Base-by-base conservation (phyloP, 2,329 filamentous ascomycete species). In the Pseudogymnoascus sp. region DNA sequence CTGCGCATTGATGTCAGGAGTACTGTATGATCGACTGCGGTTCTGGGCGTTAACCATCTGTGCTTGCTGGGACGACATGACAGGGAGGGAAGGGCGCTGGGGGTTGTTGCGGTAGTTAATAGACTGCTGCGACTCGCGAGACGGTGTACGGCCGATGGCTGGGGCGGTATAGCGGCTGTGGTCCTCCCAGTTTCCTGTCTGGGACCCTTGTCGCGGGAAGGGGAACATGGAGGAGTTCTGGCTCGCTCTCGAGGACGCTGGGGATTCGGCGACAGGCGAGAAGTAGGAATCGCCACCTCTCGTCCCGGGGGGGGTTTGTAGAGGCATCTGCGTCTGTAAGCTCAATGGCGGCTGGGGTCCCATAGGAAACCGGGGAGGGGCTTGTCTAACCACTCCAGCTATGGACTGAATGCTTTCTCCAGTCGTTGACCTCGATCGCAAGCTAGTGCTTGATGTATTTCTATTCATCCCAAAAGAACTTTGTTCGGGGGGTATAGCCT, bases 141-240 rank as follows among this genome's bases (percentile, higher is more conserved):
- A 93, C n/a, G 88, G 85, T 37, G 86, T 90, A 39, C 91, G 87
- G 49, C 89, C 87, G 81, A 92, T 87, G 2, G 90, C 91, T 19
- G 93, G 93, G 7, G 93, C 91, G 0, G 93, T 96, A 72, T 95
- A 95, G 31, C 93, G 85, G 69, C 84, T 87, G 69, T 96, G 89
- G 68, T 84, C 85, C 70, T 86, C 85, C 81, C 89, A 91, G 0
- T 79, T 79, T 37, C 84, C 82, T 66, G 87, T 83, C 1, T 90
- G 86, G 1, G 86, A 87, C 10, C 80, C 81, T 67, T 90, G 84
- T 65, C 92, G 88, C 60, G 91, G 87, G 70, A 96, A 95, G 1
- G 86, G 85, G 69, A 92, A 95, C 72, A 92, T 87, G 41, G 90
- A 91, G 4, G 90, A 91, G 4, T 90, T 82, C 1, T 85, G 85